phyloP scores from a whole-genome alignment of 352 stramenopile genomes.

The Phytophthora citrophthora region DNA sequence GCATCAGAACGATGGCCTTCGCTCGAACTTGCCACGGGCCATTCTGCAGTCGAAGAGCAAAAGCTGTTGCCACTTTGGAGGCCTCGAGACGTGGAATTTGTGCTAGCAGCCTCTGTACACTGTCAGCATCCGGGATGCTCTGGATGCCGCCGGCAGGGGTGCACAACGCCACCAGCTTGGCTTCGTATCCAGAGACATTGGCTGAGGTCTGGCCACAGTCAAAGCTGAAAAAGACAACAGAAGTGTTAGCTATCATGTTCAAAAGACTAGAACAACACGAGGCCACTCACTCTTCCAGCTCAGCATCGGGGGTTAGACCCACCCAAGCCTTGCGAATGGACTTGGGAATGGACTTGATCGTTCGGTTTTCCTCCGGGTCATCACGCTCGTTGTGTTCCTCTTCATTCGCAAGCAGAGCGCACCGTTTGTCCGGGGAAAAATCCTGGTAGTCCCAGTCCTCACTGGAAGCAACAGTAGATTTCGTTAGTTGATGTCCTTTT shows the following conservation, averaged over 20 bases:
- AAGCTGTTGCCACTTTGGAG: slow-evolving; percentile 34
- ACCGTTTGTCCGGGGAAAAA: slow-evolving; percentile 72
- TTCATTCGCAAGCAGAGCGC: slow-evolving; percentile 60
- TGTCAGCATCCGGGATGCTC: slow-evolving; percentile 54
- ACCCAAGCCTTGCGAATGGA: slow-evolving; percentile 42
- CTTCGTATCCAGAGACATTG: slow-evolving; percentile 42
- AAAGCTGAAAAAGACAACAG: slow-evolving; percentile 23
- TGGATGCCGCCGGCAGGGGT: slow-evolving; percentile 59
- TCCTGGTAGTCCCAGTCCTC: slow-evolving; percentile 80
- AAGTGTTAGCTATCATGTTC: neutral
- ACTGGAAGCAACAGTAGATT: slow-evolving; percentile 17
- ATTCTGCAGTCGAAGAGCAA: slow-evolving; percentile 48
- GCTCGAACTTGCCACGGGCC: slow-evolving; percentile 59
- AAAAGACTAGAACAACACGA: too few species aligned
- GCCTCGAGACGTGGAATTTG: slow-evolving; percentile 49
- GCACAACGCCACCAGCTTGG: slow-evolving; percentile 54
- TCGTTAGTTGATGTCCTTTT: neutral
- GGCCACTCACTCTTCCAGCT: slow-evolving; percentile 52
- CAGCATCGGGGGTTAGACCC: slow-evolving; percentile 52
- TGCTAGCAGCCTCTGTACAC: slow-evolving; percentile 51
- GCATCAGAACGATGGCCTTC: slow-evolving; percentile 61
- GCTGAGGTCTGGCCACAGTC: slow-evolving; percentile 21
- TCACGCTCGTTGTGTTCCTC: slow-evolving; percentile 47
- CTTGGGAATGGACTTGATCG: slow-evolving; percentile 39
- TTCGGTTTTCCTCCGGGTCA: slow-evolving; percentile 41